Evolutionary conservation across 305 asterid genomes (phyloP).

Genomic region (Coffea humblotiana): DNA sequence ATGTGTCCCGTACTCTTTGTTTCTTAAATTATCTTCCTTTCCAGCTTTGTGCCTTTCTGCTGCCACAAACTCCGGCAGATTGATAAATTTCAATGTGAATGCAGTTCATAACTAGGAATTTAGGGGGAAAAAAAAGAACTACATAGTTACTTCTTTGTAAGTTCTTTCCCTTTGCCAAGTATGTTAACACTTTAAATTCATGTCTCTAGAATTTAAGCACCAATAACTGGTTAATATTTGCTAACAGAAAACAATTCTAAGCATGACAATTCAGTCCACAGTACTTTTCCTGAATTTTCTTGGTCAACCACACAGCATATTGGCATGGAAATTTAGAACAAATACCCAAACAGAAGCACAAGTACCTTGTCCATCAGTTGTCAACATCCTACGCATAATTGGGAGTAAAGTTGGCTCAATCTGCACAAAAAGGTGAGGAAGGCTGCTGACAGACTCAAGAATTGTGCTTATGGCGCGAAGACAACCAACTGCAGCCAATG

Average conservation of each 20-base stretch:
- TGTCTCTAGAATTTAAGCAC: background rate
- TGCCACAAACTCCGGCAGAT: background rate
- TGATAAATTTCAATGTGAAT: background rate
- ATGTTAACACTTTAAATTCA: background rate
- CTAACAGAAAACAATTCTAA: background rate
- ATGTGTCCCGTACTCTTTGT: background rate
- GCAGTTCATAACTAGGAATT: background rate
- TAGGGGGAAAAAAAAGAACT: background rate
- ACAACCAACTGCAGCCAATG: conserved; percentile 99
- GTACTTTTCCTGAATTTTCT: background rate
- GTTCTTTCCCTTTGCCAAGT: background rate
- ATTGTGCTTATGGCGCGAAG: conserved; percentile 98
- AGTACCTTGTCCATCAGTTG: conserved; percentile 97
- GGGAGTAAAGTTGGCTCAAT: conserved; percentile 93
- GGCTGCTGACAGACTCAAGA: conserved; percentile 93
- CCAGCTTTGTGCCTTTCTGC: background rate
- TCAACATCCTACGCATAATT: conserved; percentile 94
- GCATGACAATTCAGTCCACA: background rate
- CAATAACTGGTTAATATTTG: no score
- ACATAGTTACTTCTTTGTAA: background rate
- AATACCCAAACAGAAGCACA: background rate
- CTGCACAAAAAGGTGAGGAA: conserved; percentile 81
- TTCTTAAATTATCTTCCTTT: background rate
- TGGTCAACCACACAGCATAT: background rate
- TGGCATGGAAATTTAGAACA: background rate